phyloP scores from a whole-genome alignment of 2,329 filamentous ascomycete genomes.

The Trichoderma atrobrunneum region DNA sequence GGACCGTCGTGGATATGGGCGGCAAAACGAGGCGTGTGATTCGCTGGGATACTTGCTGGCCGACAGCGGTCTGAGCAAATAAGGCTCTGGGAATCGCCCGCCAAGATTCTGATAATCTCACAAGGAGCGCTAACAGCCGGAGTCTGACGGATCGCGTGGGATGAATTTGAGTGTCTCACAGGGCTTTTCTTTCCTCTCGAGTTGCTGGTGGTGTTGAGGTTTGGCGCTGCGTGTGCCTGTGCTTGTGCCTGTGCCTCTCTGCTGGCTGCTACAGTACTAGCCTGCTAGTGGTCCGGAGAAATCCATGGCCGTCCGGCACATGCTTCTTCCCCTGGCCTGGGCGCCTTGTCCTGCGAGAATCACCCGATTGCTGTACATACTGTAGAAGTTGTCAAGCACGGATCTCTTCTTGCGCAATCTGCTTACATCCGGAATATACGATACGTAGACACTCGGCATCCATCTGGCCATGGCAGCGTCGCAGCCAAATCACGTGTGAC shows the following conservation, averaged over 20 bases:
- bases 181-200: background rate
- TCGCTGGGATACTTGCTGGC: constrained; percentile 10
- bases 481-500: background rate
- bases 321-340: background rate
- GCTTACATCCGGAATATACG: background rate
- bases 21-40: constrained; percentile 23
- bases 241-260: background rate
- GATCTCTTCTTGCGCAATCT: background rate
- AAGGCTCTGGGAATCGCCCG: background rate
- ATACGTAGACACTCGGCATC: background rate
- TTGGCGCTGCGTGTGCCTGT: background rate
- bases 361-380: background rate
- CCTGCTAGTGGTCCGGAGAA: background rate
- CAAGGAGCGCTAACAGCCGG: background rate
- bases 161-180: background rate
- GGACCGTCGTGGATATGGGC: constrained; percentile 21
- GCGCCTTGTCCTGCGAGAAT: background rate
- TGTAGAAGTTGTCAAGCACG: background rate
- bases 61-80: background rate
- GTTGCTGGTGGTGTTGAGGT: background rate
- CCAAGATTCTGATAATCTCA: background rate
- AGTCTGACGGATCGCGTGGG: background rate
- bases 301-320: background rate
- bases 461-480: background rate
- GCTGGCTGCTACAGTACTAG: background rate